Evolutionary conservation across 2,329 filamentous ascomycete genomes (phyloP), one percentile per base, ranked within the genome.

Genomic region (Xylaria sp.): DNA sequence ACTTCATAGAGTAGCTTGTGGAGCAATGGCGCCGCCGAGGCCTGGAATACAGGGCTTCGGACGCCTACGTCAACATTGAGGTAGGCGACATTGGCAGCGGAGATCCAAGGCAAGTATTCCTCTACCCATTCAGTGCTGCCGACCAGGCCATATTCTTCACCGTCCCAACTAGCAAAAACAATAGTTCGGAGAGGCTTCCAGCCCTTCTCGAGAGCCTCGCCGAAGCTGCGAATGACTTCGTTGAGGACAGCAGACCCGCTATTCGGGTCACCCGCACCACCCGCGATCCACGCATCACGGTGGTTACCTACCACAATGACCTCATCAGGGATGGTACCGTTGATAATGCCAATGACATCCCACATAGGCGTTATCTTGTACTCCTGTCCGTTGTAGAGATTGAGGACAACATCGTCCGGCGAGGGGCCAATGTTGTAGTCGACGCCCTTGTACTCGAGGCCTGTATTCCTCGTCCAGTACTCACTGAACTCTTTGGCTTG

Each of bases 51-150:
- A 0, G 83, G 81, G 0, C 91, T 90, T 4, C 77, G 69, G 2
- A 87, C 81, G 24, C 87, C 90, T 5, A 91, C 85, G 63, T 96
- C 92, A 51, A 96, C 85, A 70, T 96, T 96, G 59, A 96, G 73
- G 66, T 96, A 96, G 8, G 91, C 91, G 16, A 96, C 82, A 52
- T 86, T 88, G 39, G 88, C 80, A 3, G 79, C 78, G 2, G 81
- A 79, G 11, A 96, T 81, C 91, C 91, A 96, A 0, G 90, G 88
- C 0, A 95, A 73, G 64, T 90, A 91, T 62, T 96, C 91, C 68
- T 96, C 92, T 0, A 96, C 91, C 91, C 92, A 96, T 68, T 96
- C 92, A 0, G 92, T 96, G 48, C 87, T 91, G 4, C 92, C 92
- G 13, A 96, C 72, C 4, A 96, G 80, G 0, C 89, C 91, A 62